Evolutionary conservation across 2,329 filamentous ascomycete species (phyloP).

Genomic region (Venturia pyrina): DNA sequence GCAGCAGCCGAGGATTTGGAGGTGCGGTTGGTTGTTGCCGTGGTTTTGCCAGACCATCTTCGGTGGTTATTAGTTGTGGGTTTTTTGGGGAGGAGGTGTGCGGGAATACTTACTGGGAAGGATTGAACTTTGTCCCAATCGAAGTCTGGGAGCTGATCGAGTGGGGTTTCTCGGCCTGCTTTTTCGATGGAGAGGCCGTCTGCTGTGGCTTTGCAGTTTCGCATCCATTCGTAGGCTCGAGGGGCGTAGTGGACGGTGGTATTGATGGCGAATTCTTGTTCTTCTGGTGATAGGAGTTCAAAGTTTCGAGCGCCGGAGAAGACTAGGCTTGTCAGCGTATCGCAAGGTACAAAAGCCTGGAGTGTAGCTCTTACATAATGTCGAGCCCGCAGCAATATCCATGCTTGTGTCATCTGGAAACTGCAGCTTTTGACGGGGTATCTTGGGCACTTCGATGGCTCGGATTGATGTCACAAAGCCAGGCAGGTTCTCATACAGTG

Average conservation of each 20-base stretch:
- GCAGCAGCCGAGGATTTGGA: constrained; percentile 21
- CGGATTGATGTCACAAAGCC: constrained; percentile 21
- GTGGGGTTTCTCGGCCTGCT: constrained; percentile 15
- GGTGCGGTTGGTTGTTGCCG: constrained; percentile 15
- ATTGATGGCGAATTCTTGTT: constrained; percentile 19
- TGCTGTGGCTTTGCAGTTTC: constrained; percentile 21
- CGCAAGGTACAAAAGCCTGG: too few relatives aligned
- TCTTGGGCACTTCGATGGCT: constrained; percentile 16
- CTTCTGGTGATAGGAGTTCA: constrained; percentile 18
- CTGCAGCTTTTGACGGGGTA: constrained; percentile 18
- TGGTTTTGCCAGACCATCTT: constrained; percentile 18
- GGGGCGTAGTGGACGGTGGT: constrained; percentile 22
- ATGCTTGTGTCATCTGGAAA: constrained; percentile 16
- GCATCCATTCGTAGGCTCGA: constrained; percentile 21
- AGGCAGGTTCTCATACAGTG: constrained; percentile 21
- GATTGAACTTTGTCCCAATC: constrained; percentile 18
- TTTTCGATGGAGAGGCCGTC: constrained; percentile 20
- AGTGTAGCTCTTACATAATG: constrained; percentile 16
- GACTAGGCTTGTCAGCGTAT: constrained; percentile 14
- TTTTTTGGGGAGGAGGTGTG: not conserved
- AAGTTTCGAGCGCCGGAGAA: constrained; percentile 21
- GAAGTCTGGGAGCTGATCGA: constrained; percentile 16
- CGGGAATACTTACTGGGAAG: constrained; percentile 16
- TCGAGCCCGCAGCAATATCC: constrained; percentile 18
- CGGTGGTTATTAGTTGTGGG: not conserved